phyloP scores from a whole-genome alignment of 2,329 filamentous ascomycete genomes.

The Monilinia vaccinii-corymbosi region DNA sequence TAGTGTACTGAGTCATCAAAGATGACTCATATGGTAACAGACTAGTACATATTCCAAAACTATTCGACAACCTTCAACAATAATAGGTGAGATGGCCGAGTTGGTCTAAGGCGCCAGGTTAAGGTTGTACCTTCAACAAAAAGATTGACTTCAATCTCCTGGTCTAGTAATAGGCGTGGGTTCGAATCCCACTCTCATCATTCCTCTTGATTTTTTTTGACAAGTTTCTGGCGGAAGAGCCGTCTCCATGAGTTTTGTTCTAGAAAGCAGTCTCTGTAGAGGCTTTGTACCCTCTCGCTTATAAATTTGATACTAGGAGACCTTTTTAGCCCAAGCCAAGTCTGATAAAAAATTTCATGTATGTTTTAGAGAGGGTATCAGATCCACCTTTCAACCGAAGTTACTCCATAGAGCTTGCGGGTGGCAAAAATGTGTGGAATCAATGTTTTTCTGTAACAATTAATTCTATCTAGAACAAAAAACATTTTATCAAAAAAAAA shows the following conservation, averaged over 20 bases:
- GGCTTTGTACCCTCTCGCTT: background rate
- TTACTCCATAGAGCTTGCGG: too few relatives aligned
- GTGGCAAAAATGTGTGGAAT: too few relatives aligned
- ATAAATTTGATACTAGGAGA: background rate
- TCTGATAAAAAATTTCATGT: background rate
- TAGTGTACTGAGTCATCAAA: too few relatives aligned
- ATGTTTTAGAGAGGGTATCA: background rate
- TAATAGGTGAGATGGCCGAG: conserved; percentile 1
- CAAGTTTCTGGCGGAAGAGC: background rate
- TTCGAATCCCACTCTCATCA: conserved; percentile 7
- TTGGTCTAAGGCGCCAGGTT: conserved; percentile 8
- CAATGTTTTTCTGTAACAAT: too few relatives aligned
- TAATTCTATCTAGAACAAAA: too few relatives aligned
- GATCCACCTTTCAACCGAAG: background rate
- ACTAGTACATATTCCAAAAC: background rate
- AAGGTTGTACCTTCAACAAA: background rate
- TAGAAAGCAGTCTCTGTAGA: background rate
- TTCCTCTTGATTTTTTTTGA: background rate
- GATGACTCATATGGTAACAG: too few relatives aligned
- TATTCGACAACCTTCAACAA: fast-evolving
- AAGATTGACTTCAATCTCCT: background rate
- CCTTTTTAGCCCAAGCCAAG: background rate
- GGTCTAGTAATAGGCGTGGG: conserved; percentile 6
- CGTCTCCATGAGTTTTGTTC: background rate
- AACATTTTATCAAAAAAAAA: too few relatives aligned